Evolutionary conservation across 306 rosid species (phyloP), one percentile per base, ranked within the genome.

Genomic region (Quercus parvula): DNA sequence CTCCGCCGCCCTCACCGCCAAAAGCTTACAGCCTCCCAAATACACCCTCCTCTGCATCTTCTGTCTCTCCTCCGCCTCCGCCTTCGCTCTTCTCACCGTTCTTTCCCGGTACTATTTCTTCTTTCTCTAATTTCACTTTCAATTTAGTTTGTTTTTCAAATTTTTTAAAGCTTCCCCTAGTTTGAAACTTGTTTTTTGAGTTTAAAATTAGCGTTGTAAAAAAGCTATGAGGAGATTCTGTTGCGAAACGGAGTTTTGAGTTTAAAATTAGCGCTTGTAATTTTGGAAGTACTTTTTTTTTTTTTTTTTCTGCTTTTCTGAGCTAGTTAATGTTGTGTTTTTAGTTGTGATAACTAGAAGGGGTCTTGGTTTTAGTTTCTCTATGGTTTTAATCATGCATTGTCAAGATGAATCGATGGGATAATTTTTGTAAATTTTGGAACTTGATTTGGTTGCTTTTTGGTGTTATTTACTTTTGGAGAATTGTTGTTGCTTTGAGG

Each of bases 1-100:
- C 13, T 95, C 98, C 5, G 91, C 96, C 3, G 94, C 90, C 18
- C 94, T 95, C 58, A 95, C 97, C 30, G 85, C 96, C 81, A 89
- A 76, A 71, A 93, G 99, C 71, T 78, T 93, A 63, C 97, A 82
- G 13, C 98, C 98, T 83, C 86, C 97, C 28, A 89, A 84, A 33
- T 82, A 81, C 82, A 79, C 93, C 12, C 73, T 90, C 83, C 76
- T 91, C 49, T 85, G 84, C 75, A 77, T 84, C 85, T 67, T 88
- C 78, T 91, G 84, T 33, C 83, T 93, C 90, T 89, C 90, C 81
- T 84, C 90, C 51, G 89, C 85, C 67, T 86, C 97, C 30, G 88
- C 94, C 61, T 80, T 89, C 75, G 87, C 88, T 74, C 84, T 93
- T 80, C 85, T 93, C 78, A 64, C 86, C n/a, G 52, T 89, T 73